phyloP scores from a whole-genome alignment of 2,329 filamentous ascomycete genomes.

The Fusarium tjaetaba region DNA sequence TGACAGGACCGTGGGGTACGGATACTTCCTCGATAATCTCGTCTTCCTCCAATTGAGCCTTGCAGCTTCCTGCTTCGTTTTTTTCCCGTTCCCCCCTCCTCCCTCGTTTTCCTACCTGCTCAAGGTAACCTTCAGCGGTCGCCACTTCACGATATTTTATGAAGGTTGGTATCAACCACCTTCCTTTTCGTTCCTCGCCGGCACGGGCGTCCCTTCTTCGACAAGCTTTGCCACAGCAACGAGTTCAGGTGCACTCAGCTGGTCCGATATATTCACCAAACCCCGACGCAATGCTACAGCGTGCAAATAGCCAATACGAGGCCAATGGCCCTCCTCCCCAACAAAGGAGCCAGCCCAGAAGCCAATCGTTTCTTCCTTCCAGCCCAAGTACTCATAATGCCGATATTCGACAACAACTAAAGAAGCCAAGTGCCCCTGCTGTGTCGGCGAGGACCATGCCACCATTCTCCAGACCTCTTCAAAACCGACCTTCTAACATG shows the following conservation, averaged over 20 bases:
- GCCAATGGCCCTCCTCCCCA: slow-evolving; percentile 49
- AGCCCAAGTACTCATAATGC: slow-evolving; percentile 58
- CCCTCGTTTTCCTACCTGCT: not conserved
- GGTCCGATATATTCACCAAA: slow-evolving; percentile 17
- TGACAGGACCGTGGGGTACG: slow-evolving; percentile 20
- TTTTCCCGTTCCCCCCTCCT: not conserved
- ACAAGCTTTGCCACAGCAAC: slow-evolving; percentile 31
- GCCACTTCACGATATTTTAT: slow-evolving; percentile 45
- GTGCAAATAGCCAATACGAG: slow-evolving; percentile 51
- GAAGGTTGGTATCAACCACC: slow-evolving; percentile 47
- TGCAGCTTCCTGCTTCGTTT: not conserved
- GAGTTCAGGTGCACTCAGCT: slow-evolving; percentile 40
- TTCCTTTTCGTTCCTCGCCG: slow-evolving; percentile 51
- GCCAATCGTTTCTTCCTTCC: slow-evolving; percentile 66
- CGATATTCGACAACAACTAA: slow-evolving; percentile 63
- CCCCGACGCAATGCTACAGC: slow-evolving; percentile 49
- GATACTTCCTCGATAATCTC: not conserved
- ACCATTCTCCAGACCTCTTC: slow-evolving; percentile 40
- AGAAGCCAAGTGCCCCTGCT: slow-evolving; percentile 54
- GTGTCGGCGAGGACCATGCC: slow-evolving; percentile 53
- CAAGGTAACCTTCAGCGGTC: not conserved
- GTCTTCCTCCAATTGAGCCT: slow-evolving; percentile 3
- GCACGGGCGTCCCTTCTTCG: slow-evolving; percentile 43
- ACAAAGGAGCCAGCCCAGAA: slow-evolving; percentile 48
- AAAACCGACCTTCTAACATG: slow-evolving; percentile 48